A percentile compares a stretch with the other conserved stretches of the same genome.
phyloP scores from a whole-genome alignment of 202 grass and related monocot species.

The Hordeum pubiflorum region DNA sequence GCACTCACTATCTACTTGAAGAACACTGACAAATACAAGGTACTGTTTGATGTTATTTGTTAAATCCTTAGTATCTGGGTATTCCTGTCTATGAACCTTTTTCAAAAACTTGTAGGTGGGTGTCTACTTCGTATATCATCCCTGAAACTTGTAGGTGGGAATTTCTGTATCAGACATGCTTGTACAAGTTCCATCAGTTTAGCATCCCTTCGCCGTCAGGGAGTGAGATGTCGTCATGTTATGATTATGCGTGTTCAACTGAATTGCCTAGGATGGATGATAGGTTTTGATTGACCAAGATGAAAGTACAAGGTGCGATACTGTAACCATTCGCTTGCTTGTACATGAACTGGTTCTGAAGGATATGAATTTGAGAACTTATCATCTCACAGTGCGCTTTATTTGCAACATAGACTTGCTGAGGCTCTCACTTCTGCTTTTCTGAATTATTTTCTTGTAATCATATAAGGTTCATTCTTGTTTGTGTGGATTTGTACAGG shows the following conservation, averaged over 20 bases:
- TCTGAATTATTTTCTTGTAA: too few relatives aligned
- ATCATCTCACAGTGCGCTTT: not conserved
- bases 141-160: too few relatives aligned
- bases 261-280: not conserved
- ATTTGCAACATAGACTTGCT: too few relatives aligned
- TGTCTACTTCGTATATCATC: too few relatives aligned
- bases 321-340: not conserved
- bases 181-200: not conserved
- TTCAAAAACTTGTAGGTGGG: not conserved
- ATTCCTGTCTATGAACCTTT: not conserved
- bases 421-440: too few relatives aligned
- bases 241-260: not conserved
- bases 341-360: not conserved
- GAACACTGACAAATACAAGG: constrained; percentile 94
- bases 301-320: not conserved
- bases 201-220: not conserved
- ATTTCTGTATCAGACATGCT: not conserved
- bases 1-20: constrained; percentile 87
- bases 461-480: too few relatives aligned
- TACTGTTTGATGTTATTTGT: constrained; percentile 20
- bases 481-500: constrained; percentile 30
- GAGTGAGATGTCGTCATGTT: not conserved
- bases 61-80: not conserved
- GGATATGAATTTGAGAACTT: not conserved
- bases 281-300: constrained; percentile 24